Conservation (phyloP, 805 yeast species). For the Wickerhamomyces alni region DNA sequence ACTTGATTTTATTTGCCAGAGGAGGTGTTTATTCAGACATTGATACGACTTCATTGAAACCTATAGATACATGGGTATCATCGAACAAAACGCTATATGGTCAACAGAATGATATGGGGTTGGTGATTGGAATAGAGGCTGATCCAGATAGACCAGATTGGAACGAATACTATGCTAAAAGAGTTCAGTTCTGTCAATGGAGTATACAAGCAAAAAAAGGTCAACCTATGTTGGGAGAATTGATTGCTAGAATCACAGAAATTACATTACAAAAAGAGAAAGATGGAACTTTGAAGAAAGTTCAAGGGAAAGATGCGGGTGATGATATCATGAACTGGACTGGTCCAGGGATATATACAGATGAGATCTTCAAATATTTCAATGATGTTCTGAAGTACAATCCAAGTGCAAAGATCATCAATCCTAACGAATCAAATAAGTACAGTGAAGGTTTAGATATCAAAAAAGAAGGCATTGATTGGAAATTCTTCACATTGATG, state of each 20-base stretch:
- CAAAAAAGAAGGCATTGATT: conserved; percentile 35
- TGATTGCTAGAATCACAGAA: conserved; percentile 74
- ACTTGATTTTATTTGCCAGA: conserved; percentile 76
- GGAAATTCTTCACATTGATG: conserved; percentile 62
- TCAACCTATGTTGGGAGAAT: conserved; percentile 80
- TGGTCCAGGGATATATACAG: conserved; percentile 96
- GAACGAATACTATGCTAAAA: conserved; percentile 86
- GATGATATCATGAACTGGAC: conserved; percentile 90
- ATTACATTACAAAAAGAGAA: conserved; percentile 54
- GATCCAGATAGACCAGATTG: conserved; percentile 96
- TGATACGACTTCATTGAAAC: conserved; percentile 74
- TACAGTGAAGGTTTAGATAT: conserved; percentile 24
- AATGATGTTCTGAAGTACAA: conserved; percentile 36
- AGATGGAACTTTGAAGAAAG: conserved; percentile 39
- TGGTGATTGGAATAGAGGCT: conserved; percentile 89
- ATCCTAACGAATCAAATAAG: conserved; percentile 18
- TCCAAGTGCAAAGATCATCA: conserved; percentile 6
- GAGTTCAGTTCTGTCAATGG: conserved; percentile 97
- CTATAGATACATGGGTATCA: conserved; percentile 73
- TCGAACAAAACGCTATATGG: conserved; percentile 24
- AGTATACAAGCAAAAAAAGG: conserved; percentile 86
- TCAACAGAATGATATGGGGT: conserved; percentile 47
- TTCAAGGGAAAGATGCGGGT: conserved; percentile 58
- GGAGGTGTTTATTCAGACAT: conserved; percentile 94
- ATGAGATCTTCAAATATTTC: conserved; percentile 71